Conservation (phyloP, 1,284 basidiomycete species). For the Volvariella surrecta region DNA sequence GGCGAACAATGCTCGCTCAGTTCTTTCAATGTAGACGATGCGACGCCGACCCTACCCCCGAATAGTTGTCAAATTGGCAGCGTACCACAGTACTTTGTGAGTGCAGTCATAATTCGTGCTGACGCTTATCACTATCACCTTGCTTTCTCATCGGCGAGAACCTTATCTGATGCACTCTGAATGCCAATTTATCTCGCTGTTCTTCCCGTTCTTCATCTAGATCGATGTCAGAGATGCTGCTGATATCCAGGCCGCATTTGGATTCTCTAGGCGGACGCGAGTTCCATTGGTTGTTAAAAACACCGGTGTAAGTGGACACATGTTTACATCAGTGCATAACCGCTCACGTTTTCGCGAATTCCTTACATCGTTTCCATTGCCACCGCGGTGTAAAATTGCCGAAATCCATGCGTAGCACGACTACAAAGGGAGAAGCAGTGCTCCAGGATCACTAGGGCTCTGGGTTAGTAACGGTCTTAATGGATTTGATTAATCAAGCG, state of each 20-base stretch:
- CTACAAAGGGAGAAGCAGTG: slow-evolving; percentile 35
- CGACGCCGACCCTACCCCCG: slow-evolving; percentile 17
- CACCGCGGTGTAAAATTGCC: too few species aligned
- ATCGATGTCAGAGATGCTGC: slow-evolving; percentile 29
- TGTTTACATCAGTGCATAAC: not conserved
- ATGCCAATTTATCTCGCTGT: not conserved
- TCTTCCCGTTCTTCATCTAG: too few species aligned
- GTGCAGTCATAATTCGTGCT: slow-evolving; percentile 8
- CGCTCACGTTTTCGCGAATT: not conserved
- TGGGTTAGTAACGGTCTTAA: too few species aligned
- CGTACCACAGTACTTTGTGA: slow-evolving; percentile 30
- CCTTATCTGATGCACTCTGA: not conserved
- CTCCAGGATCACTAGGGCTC: slow-evolving; percentile 29
- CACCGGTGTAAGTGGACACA: slow-evolving; percentile 32
- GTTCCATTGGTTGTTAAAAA: slow-evolving; percentile 41
- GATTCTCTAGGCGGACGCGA: slow-evolving; percentile 27
- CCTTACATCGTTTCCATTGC: too few species aligned
- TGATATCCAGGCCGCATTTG: slow-evolving; percentile 33
- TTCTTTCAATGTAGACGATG: slow-evolving; percentile 17
- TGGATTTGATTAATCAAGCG: too few species aligned
- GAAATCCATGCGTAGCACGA: slow-evolving; percentile 38
- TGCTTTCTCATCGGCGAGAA: too few species aligned
- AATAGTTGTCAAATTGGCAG: slow-evolving; percentile 27
- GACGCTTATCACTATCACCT: slow-evolving; percentile 1
- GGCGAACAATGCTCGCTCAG: slow-evolving; percentile 27